Evolutionary conservation across 73 alveolate species (phyloP).

Genomic region (Tetrahymena thermophila): DNA sequence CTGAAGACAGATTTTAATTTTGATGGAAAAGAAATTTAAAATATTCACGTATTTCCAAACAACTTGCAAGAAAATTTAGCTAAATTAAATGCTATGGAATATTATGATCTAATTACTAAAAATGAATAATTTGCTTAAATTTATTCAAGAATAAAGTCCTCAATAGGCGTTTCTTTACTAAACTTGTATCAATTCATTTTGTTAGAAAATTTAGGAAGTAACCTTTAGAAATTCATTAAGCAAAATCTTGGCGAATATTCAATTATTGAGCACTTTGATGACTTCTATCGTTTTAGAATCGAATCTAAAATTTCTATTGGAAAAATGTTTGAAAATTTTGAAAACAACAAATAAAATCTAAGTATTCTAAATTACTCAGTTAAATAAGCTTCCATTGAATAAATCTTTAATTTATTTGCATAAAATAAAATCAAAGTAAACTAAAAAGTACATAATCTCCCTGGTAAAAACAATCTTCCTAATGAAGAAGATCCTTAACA

Average conservation of each 20-base stretch:
- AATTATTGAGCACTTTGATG: slow-evolving; percentile 40
- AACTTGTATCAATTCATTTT: slow-evolving; percentile 13
- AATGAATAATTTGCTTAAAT: slow-evolving; percentile 24
- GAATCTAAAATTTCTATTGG: slow-evolving; percentile 8
- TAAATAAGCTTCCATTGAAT: slow-evolving; percentile 45
- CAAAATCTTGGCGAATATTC: slow-evolving; percentile 42
- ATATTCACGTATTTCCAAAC: background rate
- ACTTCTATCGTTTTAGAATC: slow-evolving; percentile 54
- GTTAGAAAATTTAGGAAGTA: slow-evolving; percentile 15
- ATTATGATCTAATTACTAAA: slow-evolving; percentile 13
- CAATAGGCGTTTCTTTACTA: background rate
- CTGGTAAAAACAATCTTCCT: background rate
- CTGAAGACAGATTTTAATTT: background rate
- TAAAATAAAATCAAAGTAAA: background rate
- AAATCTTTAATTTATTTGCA: slow-evolving; percentile 55
- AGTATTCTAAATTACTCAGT: slow-evolving; percentile 49
- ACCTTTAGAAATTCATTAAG: slow-evolving; percentile 1
- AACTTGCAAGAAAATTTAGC: background rate
- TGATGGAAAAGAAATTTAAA: background rate
- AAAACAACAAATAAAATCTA: slow-evolving; percentile 45
- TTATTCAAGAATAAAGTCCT: background rate
- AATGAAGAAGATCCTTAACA: background rate
- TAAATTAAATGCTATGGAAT: background rate
- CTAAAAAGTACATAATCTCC: background rate
- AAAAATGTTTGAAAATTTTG: slow-evolving; percentile 26